These are phyloP conservation scores for Pythium aristosporum DNA, from an alignment of 352 stramenopile genomes.

Conservation along the genomic window DNA sequence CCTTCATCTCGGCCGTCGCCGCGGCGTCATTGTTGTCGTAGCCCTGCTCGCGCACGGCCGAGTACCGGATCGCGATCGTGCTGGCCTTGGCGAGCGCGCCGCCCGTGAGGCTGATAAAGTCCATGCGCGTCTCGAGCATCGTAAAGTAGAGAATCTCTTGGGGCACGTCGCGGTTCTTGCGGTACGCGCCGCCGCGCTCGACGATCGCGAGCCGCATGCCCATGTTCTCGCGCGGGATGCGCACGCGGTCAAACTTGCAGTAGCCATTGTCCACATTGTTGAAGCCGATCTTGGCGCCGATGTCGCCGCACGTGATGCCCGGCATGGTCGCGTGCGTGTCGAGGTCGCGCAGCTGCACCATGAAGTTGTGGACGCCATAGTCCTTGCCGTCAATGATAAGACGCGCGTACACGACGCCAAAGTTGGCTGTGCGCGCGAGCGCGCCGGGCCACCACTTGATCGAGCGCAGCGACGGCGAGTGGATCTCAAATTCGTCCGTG, in stretches of 20 bases:
- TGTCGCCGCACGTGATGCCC: slow-evolving; percentile 59
- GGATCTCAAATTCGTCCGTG: slow-evolving; percentile 92
- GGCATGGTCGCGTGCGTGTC: slow-evolving; percentile 64
- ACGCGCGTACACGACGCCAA: slow-evolving; percentile 82
- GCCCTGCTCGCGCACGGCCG: slow-evolving; percentile 90
- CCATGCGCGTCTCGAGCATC: slow-evolving; percentile 78
- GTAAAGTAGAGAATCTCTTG: slow-evolving; percentile 76
- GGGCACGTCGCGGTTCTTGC: slow-evolving; percentile 45
- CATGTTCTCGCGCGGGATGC: slow-evolving; percentile 71
- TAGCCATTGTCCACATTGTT: slow-evolving; percentile 77
- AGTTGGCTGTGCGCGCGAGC: slow-evolving; percentile 93
- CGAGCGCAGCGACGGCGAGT: slow-evolving; percentile 93
- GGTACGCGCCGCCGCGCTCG: slow-evolving; percentile 51
- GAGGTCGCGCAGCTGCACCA: slow-evolving; percentile 92
- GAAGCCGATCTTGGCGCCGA: slow-evolving; percentile 72
- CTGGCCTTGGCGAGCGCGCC: slow-evolving; percentile 81
- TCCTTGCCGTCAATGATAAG: slow-evolving; percentile 83
- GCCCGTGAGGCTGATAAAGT: slow-evolving; percentile 52
- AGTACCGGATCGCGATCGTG: slow-evolving; percentile 96
- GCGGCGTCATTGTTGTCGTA: slow-evolving; percentile 56
- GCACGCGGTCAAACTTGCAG: slow-evolving; percentile 53
- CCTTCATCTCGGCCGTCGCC: slow-evolving; percentile 75
- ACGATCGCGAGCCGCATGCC: slow-evolving; percentile 62
- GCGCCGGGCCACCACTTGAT: slow-evolving; percentile 97
- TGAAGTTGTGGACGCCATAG: slow-evolving; percentile 96